A percentile compares a stretch with the other conserved stretches of the same genome.
phyloP scores from a whole-genome alignment of 2,329 filamentous ascomycete species.

The Xylaria sp. region DNA sequence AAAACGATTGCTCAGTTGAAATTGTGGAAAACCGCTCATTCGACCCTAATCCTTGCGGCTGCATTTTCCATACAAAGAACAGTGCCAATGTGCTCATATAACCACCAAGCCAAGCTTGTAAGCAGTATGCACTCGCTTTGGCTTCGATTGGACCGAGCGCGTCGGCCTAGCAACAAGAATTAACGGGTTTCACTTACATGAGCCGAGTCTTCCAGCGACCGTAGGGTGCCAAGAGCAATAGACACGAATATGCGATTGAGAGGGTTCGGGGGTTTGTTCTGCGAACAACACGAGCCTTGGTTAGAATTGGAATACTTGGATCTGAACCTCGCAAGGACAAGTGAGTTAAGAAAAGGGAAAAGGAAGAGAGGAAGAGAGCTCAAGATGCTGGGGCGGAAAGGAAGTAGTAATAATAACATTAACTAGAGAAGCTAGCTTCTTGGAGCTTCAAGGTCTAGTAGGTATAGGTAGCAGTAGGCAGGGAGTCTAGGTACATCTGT shows the following conservation, averaged over 20 bases:
- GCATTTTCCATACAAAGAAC: background rate
- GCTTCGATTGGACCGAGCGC: slow-evolving; percentile 25
- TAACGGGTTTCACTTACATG: slow-evolving; percentile 33
- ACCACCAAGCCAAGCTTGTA: slow-evolving; percentile 16
- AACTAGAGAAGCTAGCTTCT: slow-evolving; percentile 42
- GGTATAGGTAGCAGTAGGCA: background rate
- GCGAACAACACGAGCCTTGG: slow-evolving; percentile 53
- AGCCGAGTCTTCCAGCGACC: slow-evolving; percentile 22
- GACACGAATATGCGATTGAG: slow-evolving; percentile 38
- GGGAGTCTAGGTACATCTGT: slow-evolving; percentile 18
- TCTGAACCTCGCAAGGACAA: slow-evolving; percentile 49
- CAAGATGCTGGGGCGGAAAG: slow-evolving; percentile 43
- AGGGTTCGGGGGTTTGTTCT: slow-evolving; percentile 42
- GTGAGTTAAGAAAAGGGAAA: slow-evolving; percentile 49
- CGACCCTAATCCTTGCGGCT: background rate
- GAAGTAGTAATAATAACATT: slow-evolving; percentile 45
- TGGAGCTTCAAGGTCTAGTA: slow-evolving; percentile 40
- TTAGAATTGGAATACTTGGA: slow-evolving; percentile 42
- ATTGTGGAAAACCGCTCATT: background rate
- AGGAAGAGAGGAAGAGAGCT: slow-evolving; percentile 41
- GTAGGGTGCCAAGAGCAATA: slow-evolving; percentile 29
- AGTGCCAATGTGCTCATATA: background rate
- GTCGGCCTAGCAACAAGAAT: slow-evolving; percentile 38
- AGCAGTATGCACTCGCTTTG: slow-evolving; percentile 10
- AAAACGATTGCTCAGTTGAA: background rate